Evolutionary conservation across 2,329 filamentous ascomycete genomes (phyloP).

Genomic region (Chalara sp.): DNA sequence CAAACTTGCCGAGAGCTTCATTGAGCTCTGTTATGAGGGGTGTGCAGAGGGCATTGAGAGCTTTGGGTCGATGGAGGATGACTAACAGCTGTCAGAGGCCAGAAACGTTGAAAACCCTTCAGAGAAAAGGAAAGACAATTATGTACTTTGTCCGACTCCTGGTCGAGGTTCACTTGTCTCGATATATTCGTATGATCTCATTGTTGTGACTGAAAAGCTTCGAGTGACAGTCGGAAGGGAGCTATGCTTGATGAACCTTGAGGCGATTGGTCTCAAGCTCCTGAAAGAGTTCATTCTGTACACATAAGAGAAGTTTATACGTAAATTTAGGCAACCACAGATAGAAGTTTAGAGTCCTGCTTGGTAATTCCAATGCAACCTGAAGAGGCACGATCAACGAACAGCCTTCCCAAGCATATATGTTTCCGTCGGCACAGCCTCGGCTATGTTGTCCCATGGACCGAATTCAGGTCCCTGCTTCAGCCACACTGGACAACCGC

Average conservation of each 20-base stretch:
- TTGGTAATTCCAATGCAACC: not conserved
- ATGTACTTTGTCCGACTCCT: constrained; percentile 79
- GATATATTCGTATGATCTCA: constrained; percentile 66
- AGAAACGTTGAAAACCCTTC: not conserved
- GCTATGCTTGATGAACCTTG: constrained; percentile 18
- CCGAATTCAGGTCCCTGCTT: no score
- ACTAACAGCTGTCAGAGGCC: constrained; percentile 45
- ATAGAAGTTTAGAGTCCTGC: constrained; percentile 1
- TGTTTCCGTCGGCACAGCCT: no score
- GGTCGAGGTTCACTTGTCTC: constrained; percentile 75
- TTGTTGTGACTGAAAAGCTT: constrained; percentile 23
- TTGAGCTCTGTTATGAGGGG: constrained; percentile 90
- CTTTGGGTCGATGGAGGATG: constrained; percentile 88
- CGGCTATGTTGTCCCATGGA: no score
- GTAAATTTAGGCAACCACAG: not conserved
- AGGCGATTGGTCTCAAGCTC: constrained; percentile 23
- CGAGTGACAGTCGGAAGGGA: constrained; percentile 23
- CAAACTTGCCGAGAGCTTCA: constrained; percentile 64
- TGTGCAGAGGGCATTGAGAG: constrained; percentile 87
- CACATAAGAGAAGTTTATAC: no score
- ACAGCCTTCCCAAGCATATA: not conserved
- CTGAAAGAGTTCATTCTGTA: constrained; percentile 23
- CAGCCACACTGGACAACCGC: no score
- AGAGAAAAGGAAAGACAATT: not conserved
- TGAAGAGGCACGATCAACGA: not conserved